A percentile compares a stretch with the other conserved stretches of the same genome.
Evolutionary conservation across 179 eudicot species (phyloP).

Genomic region (Pouteria campechiana): DNA sequence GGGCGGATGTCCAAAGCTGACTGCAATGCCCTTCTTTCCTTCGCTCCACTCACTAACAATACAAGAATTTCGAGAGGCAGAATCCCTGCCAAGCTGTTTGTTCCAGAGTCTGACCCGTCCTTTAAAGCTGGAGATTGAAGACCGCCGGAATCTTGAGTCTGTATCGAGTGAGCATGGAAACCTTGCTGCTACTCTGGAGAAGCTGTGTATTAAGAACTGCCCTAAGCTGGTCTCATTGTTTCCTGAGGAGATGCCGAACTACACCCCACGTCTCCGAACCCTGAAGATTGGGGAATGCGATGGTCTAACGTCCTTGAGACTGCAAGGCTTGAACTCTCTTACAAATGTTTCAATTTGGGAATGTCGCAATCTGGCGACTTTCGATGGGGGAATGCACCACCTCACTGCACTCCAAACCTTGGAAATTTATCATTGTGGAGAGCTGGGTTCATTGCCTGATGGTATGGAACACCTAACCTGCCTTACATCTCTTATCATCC

Average conservation of each 20-base stretch:
- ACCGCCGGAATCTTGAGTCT: too few species aligned
- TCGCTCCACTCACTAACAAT: too few species aligned
- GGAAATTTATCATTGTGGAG: conserved; percentile 3
- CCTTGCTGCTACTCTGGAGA: too few species aligned
- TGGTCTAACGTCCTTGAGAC: neutral
- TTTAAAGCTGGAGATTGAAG: conserved; percentile 1
- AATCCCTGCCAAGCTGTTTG: too few species aligned
- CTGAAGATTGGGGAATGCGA: neutral
- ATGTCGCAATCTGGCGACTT: conserved; percentile 5
- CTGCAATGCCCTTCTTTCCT: too few species aligned
- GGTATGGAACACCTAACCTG: neutral
- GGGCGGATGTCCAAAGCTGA: too few species aligned
- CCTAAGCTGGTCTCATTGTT: conserved; percentile 13
- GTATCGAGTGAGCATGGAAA: too few species aligned
- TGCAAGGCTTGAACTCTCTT: conserved; percentile 2
- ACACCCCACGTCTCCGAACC: conserved; percentile 3
- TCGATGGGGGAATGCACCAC: neutral
- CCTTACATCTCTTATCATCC: conserved; percentile 1
- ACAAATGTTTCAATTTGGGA: conserved; percentile 4
- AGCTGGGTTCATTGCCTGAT: conserved; percentile 6
- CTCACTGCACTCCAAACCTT: conserved; percentile 9
- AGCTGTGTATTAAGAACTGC: too few species aligned
- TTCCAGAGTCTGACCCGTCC: too few species aligned
- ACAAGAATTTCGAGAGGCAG: too few species aligned
- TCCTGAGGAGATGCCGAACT: conserved; percentile 1